Evolutionary conservation across 139 green algal species (phyloP).

Genomic region (Chlamydomonas incerta): DNA sequence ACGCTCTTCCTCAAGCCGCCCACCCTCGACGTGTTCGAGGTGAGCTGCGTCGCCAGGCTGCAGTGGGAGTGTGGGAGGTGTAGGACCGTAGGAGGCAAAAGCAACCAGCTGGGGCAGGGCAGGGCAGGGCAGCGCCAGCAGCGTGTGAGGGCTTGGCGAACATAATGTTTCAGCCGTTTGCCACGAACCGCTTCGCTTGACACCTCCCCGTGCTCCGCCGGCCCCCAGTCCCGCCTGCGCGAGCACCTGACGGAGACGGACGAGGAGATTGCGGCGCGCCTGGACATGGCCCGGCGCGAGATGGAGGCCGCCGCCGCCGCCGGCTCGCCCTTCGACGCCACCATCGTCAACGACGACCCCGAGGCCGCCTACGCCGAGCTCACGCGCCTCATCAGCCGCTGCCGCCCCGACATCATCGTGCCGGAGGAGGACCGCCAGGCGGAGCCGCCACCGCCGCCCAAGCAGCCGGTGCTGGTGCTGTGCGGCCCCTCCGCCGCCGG

Average conservation of each 20-base stretch:
- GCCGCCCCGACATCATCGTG: slow-evolving; percentile 69
- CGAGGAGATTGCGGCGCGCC: slow-evolving; percentile 55
- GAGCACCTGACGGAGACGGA: slow-evolving; percentile 64
- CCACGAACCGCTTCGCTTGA: too few relatives aligned
- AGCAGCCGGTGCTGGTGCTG: slow-evolving; percentile 57
- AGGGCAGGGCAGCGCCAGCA: too few relatives aligned
- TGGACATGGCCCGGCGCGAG: slow-evolving; percentile 50
- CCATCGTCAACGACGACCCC: slow-evolving; percentile 64
- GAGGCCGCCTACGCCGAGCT: slow-evolving; percentile 59
- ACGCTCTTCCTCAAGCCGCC: slow-evolving; percentile 75
- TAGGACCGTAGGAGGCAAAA: not conserved
- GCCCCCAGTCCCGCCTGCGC: slow-evolving; percentile 42
- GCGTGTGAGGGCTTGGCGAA: too few relatives aligned
- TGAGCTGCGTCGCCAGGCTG: not conserved
- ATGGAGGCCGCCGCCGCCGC: slow-evolving; percentile 32
- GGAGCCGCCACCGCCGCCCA: slow-evolving; percentile 27
- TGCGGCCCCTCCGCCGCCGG: slow-evolving; percentile 50
- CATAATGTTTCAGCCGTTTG: too few relatives aligned
- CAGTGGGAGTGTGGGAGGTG: too few relatives aligned
- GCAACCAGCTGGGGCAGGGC: not conserved
- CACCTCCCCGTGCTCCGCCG: too few relatives aligned
- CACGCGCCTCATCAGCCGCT: slow-evolving; percentile 57
- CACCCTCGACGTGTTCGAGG: slow-evolving; percentile 58
- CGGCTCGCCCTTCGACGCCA: slow-evolving; percentile 57
- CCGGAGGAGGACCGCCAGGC: slow-evolving; percentile 53